phyloP scores from a whole-genome alignment of 306 rosid genomes.

The Quercus gilva region DNA sequence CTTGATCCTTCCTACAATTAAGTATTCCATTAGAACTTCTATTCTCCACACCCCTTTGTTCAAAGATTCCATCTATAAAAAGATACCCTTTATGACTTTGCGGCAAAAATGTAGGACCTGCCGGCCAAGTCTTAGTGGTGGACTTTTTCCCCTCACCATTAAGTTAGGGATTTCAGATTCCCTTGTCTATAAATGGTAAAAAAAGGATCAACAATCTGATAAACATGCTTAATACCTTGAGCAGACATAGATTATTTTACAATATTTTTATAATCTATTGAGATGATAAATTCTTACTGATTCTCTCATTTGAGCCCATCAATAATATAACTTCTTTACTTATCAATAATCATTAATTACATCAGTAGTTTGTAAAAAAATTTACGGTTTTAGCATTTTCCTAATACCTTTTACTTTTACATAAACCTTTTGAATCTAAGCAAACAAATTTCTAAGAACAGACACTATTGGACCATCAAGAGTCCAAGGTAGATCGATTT shows the following conservation, averaged over 20 bases:
- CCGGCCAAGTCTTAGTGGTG: constrained; percentile 18
- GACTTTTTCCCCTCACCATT: constrained; percentile 14
- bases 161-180: constrained; percentile 35
- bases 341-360: too few species aligned
- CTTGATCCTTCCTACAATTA: not conserved
- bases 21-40: not conserved
- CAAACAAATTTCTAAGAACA: not conserved
- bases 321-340: too few species aligned
- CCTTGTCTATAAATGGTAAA: constrained; percentile 9
- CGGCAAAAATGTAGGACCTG: constrained; percentile 33
- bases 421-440: not conserved
- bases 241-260: too few species aligned
- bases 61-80: not conserved
- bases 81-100: constrained; percentile 28
- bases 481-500: constrained; percentile 18
- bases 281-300: too few species aligned
- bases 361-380: too few species aligned
- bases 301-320: too few species aligned
- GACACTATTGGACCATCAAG: not conserved
- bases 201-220: not conserved
- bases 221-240: not conserved
- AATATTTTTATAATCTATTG: too few species aligned
- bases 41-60: not conserved
- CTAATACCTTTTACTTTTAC: too few species aligned
- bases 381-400: too few species aligned